A percentile compares a stretch with the other conserved stretches of the same genome.
These are phyloP conservation scores for Pleomassaria siparia DNA, from an alignment of 2,329 filamentous ascomycete species.

Conservation along the genomic window DNA sequence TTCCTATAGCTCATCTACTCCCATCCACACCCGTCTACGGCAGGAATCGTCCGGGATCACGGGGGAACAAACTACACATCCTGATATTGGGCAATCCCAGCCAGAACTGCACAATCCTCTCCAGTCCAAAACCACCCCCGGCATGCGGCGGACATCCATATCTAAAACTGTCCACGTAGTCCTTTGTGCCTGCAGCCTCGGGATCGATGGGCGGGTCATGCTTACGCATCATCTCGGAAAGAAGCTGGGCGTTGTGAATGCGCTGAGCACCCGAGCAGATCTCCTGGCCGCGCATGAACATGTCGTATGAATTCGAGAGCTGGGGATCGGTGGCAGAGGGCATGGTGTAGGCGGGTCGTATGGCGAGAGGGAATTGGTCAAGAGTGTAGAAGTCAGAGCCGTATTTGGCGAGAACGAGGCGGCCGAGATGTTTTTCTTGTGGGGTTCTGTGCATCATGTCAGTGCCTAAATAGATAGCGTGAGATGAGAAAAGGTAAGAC, in stretches of 20 bases:
- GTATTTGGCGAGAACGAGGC: slow-evolving; percentile 83
- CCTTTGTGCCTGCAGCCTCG: slow-evolving; percentile 59
- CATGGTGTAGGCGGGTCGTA: slow-evolving; percentile 91
- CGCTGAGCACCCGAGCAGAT: slow-evolving; percentile 69
- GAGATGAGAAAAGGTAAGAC: background rate
- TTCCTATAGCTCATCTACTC: no score
- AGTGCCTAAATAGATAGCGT: slow-evolving; percentile 1
- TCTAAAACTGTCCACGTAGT: slow-evolving; percentile 65
- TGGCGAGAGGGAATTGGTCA: slow-evolving; percentile 89
- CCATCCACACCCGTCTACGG: slow-evolving; percentile 41
- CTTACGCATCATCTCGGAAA: slow-evolving; percentile 59
- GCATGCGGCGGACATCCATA: slow-evolving; percentile 66
- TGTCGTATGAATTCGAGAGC: slow-evolving; percentile 66
- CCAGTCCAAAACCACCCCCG: slow-evolving; percentile 66
- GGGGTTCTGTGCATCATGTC: slow-evolving; percentile 56
- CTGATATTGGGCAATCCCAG: slow-evolving; percentile 65
- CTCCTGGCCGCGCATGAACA: slow-evolving; percentile 72
- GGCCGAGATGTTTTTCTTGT: slow-evolving; percentile 86
- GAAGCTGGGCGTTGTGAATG: slow-evolving; percentile 62
- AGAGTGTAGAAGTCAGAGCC: slow-evolving; percentile 95
- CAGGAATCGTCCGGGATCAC: slow-evolving; percentile 60
- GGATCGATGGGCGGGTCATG: slow-evolving; percentile 61
- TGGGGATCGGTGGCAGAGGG: slow-evolving; percentile 54
- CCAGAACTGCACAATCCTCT: slow-evolving; percentile 69
- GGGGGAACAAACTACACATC: slow-evolving; percentile 63